Conservation (phyloP, 768 basidiomycete species). For the Wakefieldia striispora region DNA sequence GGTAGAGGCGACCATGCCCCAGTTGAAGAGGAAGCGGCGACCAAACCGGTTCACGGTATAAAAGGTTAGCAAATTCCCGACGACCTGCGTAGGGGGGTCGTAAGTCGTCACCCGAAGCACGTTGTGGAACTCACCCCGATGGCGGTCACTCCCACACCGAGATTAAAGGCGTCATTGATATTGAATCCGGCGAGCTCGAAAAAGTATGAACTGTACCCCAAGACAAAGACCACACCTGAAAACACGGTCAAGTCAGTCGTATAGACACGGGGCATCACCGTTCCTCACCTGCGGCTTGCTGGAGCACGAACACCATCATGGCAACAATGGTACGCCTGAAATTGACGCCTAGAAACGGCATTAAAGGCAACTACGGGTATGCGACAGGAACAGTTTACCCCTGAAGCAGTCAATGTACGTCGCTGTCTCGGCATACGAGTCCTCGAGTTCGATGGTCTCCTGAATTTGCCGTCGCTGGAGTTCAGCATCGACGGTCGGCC, state of each 20-base stretch:
- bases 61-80: slow-evolving; percentile 27
- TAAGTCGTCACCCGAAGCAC: not conserved
- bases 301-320: slow-evolving; percentile 33
- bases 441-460: slow-evolving; percentile 31
- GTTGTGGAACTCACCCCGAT: slow-evolving; percentile 17
- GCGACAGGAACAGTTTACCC: slow-evolving; percentile 12
- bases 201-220: slow-evolving; percentile 34
- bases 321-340: slow-evolving; percentile 26
- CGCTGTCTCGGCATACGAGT: slow-evolving; percentile 25
- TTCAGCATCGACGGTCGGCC: slow-evolving; percentile 23
- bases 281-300: slow-evolving; percentile 23
- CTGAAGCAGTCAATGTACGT: slow-evolving; percentile 33
- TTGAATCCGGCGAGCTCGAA: slow-evolving; percentile 36
- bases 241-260: not conserved
- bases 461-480: slow-evolving; percentile 21
- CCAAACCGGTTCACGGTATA: slow-evolving; percentile 24
- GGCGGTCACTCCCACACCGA: slow-evolving; percentile 29
- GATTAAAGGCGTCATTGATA: slow-evolving; percentile 28
- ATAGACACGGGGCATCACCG: not conserved
- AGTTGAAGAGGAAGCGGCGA: slow-evolving; percentile 27
- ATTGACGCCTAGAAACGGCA: slow-evolving; percentile 17
- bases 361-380: not conserved
- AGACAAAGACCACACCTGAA: slow-evolving; percentile 26
- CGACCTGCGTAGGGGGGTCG: slow-evolving; percentile 8
- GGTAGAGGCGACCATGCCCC: slow-evolving; percentile 26